Evolutionary conservation across 306 rosid genomes (phyloP).

Genomic region (Trifolium pratense): DNA sequence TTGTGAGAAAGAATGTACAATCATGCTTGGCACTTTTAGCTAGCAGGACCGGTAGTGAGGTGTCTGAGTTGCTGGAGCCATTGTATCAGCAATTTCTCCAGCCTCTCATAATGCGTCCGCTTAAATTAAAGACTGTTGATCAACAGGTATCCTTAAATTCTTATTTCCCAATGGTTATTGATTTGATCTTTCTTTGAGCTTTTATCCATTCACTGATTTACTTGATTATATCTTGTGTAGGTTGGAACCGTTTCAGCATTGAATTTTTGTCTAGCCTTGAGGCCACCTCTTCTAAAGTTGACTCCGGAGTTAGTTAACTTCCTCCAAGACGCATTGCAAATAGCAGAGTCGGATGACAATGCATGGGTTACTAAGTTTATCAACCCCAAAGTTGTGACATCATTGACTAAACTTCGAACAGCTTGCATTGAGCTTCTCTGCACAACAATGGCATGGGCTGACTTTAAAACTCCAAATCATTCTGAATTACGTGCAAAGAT

Average conservation of each 20-base stretch:
- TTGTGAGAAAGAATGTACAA: constrained; percentile 95
- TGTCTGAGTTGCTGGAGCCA: constrained; percentile 93
- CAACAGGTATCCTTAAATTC: constrained; percentile 76
- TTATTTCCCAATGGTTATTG: constrained; percentile 31
- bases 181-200: constrained; percentile 36
- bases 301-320: constrained; percentile 91
- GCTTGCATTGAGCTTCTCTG: constrained; percentile 97
- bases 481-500: constrained; percentile 95
- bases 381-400: constrained; percentile 92
- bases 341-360: constrained; percentile 96
- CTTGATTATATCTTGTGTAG: constrained; percentile 52
- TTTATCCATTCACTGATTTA: constrained; percentile 38
- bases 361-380: constrained; percentile 88
- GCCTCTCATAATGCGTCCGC: constrained; percentile 86
- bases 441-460: constrained; percentile 99
- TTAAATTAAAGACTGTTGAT: constrained; percentile 85
- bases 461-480: constrained; percentile 89
- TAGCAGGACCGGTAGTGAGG: constrained; percentile 99
- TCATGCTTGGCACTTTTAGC: constrained; percentile 95
- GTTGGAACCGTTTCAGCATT: constrained; percentile 97
- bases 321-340: constrained; percentile 96
- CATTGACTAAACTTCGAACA: constrained; percentile 88
- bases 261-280: constrained; percentile 93
- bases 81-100: constrained; percentile 86
- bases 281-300: constrained; percentile 99